Percentiles rank a stretch among this genome's conserved stretches.
Evolutionary conservation across 148 eudicot species (phyloP).

Genomic region (Bassia scoparia): DNA sequence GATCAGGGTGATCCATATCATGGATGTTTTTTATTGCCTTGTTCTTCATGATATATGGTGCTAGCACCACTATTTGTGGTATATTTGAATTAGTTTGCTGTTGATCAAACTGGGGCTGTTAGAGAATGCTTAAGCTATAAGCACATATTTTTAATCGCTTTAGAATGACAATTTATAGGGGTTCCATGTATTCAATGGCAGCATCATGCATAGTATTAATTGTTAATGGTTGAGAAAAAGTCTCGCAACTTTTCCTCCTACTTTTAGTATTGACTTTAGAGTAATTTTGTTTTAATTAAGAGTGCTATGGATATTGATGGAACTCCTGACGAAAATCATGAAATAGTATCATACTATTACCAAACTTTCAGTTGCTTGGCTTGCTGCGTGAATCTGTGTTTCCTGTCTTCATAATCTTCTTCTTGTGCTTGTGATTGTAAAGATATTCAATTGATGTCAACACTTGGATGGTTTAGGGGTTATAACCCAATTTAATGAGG

Average conservation of each 20-base stretch:
- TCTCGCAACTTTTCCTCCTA: too few species aligned
- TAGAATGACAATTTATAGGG: too few species aligned
- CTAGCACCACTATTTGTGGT: too few species aligned
- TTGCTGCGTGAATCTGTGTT: not conserved
- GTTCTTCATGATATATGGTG: not conserved
- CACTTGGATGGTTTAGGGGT: not conserved
- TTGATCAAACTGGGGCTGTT: too few species aligned
- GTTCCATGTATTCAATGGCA: too few species aligned
- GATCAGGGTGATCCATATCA: not conserved
- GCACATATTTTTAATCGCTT: too few species aligned
- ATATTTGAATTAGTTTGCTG: too few species aligned
- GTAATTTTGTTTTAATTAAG: not conserved
- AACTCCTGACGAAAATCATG: too few species aligned
- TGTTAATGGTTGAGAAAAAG: too few species aligned
- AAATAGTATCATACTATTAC: not conserved
- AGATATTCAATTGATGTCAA: not conserved
- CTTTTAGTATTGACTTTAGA: too few species aligned
- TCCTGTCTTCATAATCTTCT: not conserved
- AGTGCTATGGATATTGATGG: not conserved
- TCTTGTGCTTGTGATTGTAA: not conserved
- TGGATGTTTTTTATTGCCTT: slow-evolving; percentile 2
- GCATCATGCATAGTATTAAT: too few species aligned
- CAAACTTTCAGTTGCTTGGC: not conserved
- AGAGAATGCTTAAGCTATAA: too few species aligned
- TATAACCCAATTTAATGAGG: not conserved